Evolutionary conservation across 345 rosid species (phyloP), one percentile per base, ranked within the genome.

Genomic region (Orychophragmus violaceus): DNA sequence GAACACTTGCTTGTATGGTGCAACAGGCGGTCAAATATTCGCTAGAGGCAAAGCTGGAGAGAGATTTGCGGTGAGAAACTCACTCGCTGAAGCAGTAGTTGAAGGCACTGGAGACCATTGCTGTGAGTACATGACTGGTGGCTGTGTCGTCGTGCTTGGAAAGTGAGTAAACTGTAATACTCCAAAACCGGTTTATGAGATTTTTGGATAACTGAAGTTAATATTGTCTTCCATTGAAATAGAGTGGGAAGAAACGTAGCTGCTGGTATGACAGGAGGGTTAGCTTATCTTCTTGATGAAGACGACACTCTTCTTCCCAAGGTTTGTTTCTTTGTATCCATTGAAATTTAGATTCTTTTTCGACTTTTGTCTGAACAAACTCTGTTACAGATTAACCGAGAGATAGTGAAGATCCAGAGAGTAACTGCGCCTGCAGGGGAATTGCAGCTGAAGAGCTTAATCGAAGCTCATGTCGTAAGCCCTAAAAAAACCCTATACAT

Each of bases 241-340:
- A 94, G 99, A 64, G 97, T 90, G 74, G 99, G 99, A 58, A 83
- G 99, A 82, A 94, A 94, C 57, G 99, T 94, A 46, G 97, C 97
- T 79, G 99, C 99, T 21, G 99, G 99, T 64, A 94, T 94, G 99
- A 94, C 99, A 1, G 99, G 99, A 74, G 99, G 99, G 27, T 78
- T 94, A 80, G 87, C 96, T 36, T 94, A 94, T 67, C 76, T 94
- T 64, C 95, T 94, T 28, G 99, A 94, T 71, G 97, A 90, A 79
- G 95, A 90, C 33, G 81, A 88, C 68, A 81, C 88, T 74, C 78
- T 94, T 35, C 81, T 90, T 41, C 88, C 99, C 32, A 94, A 94
- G 97, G 99, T 93, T 68, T 56, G 8, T 48, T 64, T 25, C 27
- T 63, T 80, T 74, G 5, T 36, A 12, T 49, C 42, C 22, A 1